These are phyloP conservation scores for Limtongia smithiae DNA, from an alignment of 805 yeast genomes.

Conservation along the genomic window DNA sequence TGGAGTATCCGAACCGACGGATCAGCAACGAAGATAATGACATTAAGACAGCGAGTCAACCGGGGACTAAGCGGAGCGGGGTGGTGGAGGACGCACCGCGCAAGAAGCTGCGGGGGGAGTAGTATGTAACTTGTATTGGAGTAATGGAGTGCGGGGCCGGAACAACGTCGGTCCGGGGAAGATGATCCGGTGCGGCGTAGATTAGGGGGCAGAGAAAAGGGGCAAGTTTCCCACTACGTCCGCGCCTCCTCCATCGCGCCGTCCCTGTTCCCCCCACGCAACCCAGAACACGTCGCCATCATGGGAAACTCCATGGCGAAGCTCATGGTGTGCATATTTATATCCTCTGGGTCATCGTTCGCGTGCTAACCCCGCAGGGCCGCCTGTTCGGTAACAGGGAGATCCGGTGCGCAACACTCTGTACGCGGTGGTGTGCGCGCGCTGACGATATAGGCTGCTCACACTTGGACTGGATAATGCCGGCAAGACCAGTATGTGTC, in stretches of 20 bases:
- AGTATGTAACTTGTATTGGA: too few species aligned
- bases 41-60: constrained; percentile 45
- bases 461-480: constrained; percentile 93
- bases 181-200: too few species aligned
- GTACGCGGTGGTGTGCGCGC: too few species aligned
- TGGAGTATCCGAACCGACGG: constrained; percentile 79
- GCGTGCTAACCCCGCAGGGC: constrained; percentile 6
- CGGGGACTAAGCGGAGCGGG: constrained; percentile 36
- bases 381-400: constrained; percentile 19
- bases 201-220: too few species aligned
- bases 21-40: constrained; percentile 86
- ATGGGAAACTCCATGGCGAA: constrained; percentile 25
- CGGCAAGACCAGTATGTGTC: constrained; percentile 48
- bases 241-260: too few species aligned
- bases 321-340: constrained; percentile 7
- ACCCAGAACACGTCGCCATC: too few species aligned
- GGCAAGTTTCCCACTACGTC: too few species aligned
- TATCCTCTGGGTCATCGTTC: background rate
- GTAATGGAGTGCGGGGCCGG: too few species aligned
- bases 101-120: constrained; percentile 19
- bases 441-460: constrained; percentile 57
- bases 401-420: constrained; percentile 21
- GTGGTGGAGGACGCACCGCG: constrained; percentile 27
- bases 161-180: too few species aligned
- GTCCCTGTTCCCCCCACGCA: too few species aligned